These are phyloP conservation scores for Cordyceps tenuipes DNA, from an alignment of 2,329 filamentous ascomycete genomes.

Conservation along the genomic window DNA sequence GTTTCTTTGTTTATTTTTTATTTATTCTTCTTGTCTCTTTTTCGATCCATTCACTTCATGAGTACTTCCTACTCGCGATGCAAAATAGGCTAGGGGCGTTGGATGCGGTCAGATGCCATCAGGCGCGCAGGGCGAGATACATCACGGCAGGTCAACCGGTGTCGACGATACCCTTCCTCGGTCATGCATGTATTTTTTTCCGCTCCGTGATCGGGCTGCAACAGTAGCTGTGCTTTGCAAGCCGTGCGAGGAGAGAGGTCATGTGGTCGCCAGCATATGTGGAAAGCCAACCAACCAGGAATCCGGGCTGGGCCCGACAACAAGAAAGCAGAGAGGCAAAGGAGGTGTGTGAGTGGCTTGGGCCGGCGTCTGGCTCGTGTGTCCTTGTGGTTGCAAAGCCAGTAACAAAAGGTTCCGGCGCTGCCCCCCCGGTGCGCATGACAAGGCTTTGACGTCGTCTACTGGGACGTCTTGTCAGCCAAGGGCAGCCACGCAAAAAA, in stretches of 20 bases:
- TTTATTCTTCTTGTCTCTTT: too few species aligned
- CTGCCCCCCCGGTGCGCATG: not conserved
- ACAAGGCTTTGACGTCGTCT: not conserved
- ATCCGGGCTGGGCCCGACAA: not conserved
- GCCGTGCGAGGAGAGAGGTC: not conserved
- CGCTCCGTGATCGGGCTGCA: not conserved
- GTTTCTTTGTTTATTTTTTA: too few species aligned
- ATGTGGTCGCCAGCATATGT: conserved; percentile 7
- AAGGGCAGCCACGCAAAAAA: not conserved
- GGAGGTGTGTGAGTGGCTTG: not conserved
- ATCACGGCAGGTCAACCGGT: too few species aligned
- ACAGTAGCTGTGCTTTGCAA: not conserved
- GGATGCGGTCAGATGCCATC: too few species aligned
- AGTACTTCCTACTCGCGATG: too few species aligned
- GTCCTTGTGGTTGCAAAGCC: not conserved
- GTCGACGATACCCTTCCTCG: too few species aligned
- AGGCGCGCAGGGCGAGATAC: too few species aligned
- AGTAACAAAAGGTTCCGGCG: too few species aligned
- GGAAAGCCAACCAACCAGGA: conserved; percentile 2
- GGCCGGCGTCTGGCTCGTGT: not conserved
- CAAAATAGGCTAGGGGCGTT: too few species aligned
- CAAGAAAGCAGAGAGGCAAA: not conserved
- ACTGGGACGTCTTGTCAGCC: too few species aligned
- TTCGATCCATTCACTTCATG: too few species aligned
- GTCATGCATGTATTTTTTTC: too few species aligned